Evolutionary conservation across 495 filamentous ascomycete species (phyloP).

Genomic region (Choiromyces venosus): DNA sequence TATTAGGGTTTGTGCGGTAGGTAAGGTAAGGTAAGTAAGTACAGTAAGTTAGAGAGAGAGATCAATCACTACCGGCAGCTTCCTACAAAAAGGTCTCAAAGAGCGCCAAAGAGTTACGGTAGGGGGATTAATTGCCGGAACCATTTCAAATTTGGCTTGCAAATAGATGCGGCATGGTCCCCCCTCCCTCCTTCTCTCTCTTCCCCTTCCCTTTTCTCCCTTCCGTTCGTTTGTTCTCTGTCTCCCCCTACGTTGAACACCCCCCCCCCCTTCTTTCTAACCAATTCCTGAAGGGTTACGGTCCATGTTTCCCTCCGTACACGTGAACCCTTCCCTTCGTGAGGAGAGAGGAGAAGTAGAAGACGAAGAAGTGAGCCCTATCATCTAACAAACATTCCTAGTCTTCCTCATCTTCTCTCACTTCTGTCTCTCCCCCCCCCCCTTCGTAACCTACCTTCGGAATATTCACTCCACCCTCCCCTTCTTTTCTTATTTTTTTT

Average conservation of each 20-base stretch:
- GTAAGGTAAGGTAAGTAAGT: neutral
- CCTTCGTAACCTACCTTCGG: neutral
- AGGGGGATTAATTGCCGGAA: conserved; percentile 1
- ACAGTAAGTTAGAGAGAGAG: neutral
- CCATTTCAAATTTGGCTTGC: conserved; percentile 3
- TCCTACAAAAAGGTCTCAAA: conserved; percentile 2
- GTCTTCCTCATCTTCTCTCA: conserved; percentile 1
- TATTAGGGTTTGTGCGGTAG: neutral
- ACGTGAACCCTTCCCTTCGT: conserved; percentile 1
- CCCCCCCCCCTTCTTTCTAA: neutral
- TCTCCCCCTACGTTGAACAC: neutral
- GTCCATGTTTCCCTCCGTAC: neutral
- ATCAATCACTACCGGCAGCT: neutral
- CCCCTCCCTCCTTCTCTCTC: neutral
- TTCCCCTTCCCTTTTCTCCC: neutral
- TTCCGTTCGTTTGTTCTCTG: too few relatives aligned
- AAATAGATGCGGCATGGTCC: neutral
- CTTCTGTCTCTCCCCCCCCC: neutral
- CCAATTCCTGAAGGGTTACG: neutral
- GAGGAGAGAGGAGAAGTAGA: neutral
- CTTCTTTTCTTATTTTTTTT: too few relatives aligned
- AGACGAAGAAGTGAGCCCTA: neutral
- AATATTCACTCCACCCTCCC: neutral
- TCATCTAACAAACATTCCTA: neutral
- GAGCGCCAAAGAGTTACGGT: conserved; percentile 1